A percentile compares a stretch with the other conserved stretches of the same genome.
Conservation (phyloP, 305 asterid genomes). For the Salvia sclarea region DNA sequence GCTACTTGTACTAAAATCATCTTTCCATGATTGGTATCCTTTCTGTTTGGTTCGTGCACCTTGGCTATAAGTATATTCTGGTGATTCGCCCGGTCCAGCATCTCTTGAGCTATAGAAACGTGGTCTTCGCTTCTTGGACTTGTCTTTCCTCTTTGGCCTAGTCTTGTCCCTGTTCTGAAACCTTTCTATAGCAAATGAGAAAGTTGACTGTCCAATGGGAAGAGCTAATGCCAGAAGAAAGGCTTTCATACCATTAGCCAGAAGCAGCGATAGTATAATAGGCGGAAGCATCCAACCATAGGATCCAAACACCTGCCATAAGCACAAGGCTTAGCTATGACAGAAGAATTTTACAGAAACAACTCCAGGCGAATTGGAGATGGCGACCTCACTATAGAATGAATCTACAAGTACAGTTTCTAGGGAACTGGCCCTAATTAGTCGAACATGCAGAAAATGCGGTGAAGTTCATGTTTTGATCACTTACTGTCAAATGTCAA, state of each 20-base stretch:
- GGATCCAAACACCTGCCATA: conserved; percentile 73
- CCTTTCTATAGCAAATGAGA: conserved; percentile 61
- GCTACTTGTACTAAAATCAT: conserved; percentile 29
- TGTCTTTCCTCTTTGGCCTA: conserved; percentile 37
- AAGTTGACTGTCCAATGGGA: conserved; percentile 68
- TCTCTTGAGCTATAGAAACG: conserved; percentile 43
- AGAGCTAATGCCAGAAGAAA: conserved; percentile 73
- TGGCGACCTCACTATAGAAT: background rate
- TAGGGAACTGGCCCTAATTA: background rate
- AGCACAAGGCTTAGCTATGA: conserved; percentile 24
- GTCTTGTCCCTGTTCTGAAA: conserved; percentile 34
- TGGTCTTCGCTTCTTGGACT: conserved; percentile 36
- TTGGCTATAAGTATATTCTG: conserved; percentile 30
- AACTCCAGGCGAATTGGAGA: background rate
- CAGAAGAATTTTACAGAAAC: background rate
- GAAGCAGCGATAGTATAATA: conserved; percentile 48
- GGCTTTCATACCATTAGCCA: conserved; percentile 69
- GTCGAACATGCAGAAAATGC: background rate
- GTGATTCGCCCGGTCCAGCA: conserved; percentile 24
- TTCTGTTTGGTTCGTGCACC: conserved; percentile 35
- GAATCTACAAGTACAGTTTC: background rate
- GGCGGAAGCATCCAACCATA: conserved; percentile 72
- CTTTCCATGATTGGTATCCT: conserved; percentile 52
- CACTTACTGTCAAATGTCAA: background rate
- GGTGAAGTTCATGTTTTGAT: background rate